Evolutionary conservation across 1,284 basidiomycete genomes (phyloP), one percentile per base, ranked within the genome.

Genomic region (Ustilago esculenta): DNA sequence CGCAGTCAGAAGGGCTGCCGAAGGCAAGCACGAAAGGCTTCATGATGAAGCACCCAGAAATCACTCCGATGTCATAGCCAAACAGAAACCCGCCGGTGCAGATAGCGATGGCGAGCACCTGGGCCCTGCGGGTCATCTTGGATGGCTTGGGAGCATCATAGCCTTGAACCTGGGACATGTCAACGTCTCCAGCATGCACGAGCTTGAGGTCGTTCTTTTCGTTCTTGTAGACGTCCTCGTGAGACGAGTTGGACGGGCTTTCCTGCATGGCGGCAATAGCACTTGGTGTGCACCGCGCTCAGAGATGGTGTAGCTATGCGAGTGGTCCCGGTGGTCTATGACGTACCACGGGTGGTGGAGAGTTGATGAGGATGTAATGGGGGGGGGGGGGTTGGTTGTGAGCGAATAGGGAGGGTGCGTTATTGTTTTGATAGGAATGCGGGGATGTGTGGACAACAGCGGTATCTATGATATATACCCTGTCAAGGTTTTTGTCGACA

Each of bases 1-100:
- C 51, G 52, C 57, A 67, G 47, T 50, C 52, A 12, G 43, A 35
- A 5, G 58, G 40, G 23, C 43, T 34, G 14, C 73, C 74, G 18
- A 76, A 69, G 30, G 55, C 59, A 5, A 51, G 39, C 15, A 72
- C 50, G 51, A 76, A 76, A 27, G 69, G 68, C 18, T 50, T 32
- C 74, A 76, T 76, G 52, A 76, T 69, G 47, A 70, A 70, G 27
- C 67, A 71, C 7, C 74, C 72, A 7, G 44, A 51, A 23, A 76
- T 72, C 21, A 74, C 69, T 23, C 72, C 75, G 15, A 70, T 75
- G 30, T 72, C 69, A 27, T 69, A 72, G 2, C 72, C 72, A 39
- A 74, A 74, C 1, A 74, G 44, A 35, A 74, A 72, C 0, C 72
- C 72, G 25, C 72, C 72, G 7, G 42, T 59, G 61, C 68, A 71